Percentiles rank a stretch among this genome's conserved stretches.
Conservation (phyloP, 108 stramenopile genomes). For the Pelagomonas calceolata region DNA sequence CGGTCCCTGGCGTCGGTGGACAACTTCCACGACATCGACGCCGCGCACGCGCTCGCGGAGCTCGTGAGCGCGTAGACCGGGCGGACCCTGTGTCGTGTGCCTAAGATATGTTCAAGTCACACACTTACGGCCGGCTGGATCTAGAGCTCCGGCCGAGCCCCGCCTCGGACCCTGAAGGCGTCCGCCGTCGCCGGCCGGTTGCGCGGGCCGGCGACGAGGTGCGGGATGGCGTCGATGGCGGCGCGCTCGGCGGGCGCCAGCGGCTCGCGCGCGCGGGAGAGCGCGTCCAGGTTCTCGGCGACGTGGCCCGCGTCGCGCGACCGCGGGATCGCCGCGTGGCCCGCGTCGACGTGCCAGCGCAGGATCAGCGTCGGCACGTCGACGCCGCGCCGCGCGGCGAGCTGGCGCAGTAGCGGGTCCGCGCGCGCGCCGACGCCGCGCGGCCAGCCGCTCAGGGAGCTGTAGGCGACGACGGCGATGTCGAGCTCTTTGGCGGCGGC, state of each 20-base stretch:
- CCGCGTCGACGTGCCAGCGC: background rate
- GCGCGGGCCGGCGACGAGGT: background rate
- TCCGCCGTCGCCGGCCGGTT: too few species aligned
- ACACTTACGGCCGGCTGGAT: too few species aligned
- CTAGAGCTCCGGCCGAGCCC: too few species aligned
- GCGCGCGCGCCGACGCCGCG: background rate
- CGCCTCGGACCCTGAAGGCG: too few species aligned
- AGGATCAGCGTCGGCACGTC: background rate
- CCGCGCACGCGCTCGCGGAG: too few species aligned
- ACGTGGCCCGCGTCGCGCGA: background rate
- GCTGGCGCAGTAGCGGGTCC: background rate
- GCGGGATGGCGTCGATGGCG: background rate
- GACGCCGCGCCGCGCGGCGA: background rate
- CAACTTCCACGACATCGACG: too few species aligned
- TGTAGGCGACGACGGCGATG: background rate
- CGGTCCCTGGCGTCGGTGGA: too few species aligned
- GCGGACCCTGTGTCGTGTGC: too few species aligned
- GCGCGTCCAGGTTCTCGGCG: background rate
- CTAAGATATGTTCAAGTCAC: too few species aligned
- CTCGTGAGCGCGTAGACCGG: too few species aligned
- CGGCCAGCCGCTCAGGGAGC: background rate
- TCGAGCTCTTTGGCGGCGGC: background rate
- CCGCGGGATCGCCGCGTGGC: background rate
- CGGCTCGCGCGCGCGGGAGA: too few species aligned
- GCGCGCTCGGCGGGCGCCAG: background rate